Base-by-base conservation (phyloP, 495 filamentous ascomycete species). In the Bombardia bombarda region DNA sequence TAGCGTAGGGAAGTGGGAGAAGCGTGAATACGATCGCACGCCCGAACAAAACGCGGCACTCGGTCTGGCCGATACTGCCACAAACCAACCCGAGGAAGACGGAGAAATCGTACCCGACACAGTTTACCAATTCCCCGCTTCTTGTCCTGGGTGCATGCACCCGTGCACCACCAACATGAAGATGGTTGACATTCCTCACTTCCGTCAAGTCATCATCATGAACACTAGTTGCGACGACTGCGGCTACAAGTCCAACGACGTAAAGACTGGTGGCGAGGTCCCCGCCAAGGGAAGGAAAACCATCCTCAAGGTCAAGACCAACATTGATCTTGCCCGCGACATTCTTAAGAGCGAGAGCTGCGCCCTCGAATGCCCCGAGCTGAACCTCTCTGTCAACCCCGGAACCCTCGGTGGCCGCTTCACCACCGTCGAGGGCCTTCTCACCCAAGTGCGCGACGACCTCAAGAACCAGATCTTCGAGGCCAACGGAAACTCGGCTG, bases 271-370 rank as follows among this genome's bases (percentile, higher is more conserved):
- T 48, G 93, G 92, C 43, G 87, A 80, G 51, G 78, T 99, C 17
- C 92, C 93, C 6, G 83, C 83, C 37, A 84, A 85, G 60, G 92
- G 92, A 33, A 82, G 82, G 60, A 83, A 78, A 38, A 92, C 95
- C 42, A 88, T 76, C 2, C 71, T 99, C 32, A 65, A 68, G 31
- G 86, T 97, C 18, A 73, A 83, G 51, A 80, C 68, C 25, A 55
- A 69, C n/a, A 75, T 79, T 28, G 92, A 99, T 62, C 77, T 99
- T 10, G 78, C 77, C 6, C 78, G 92, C 47, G 92, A 99, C 60
- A 93, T 99, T 46, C 76, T 99, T 41, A 99, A 99, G 73, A 89
- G 86, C 55, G 92, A 97, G 63, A 90, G 84, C 26, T 95, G 90
- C 55, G 76, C 78, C 4, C 69, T 99, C 38, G 71, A 78, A 52